Evolutionary conservation across 768 basidiomycete genomes (phyloP), one percentile per base, ranked within the genome.

Genomic region (Collybiopsis confluens): DNA sequence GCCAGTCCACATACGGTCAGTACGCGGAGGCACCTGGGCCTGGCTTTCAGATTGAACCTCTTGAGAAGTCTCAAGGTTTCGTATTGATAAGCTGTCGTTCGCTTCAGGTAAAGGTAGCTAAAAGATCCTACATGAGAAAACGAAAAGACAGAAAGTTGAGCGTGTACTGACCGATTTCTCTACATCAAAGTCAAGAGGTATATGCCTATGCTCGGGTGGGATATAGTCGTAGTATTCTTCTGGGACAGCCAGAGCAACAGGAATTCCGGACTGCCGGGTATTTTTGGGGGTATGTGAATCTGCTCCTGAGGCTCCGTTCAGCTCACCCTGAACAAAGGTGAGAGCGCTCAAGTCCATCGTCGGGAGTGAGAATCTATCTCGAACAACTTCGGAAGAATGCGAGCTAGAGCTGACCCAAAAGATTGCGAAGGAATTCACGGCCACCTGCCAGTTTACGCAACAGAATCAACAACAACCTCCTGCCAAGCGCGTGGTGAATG

Each of bases 271-370:
- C 21, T 9, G n/a, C 1, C 20, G 24, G 8, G 47, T 21, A 6
- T 18, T 23, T 23, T 7, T 23, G 23, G 30, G 21, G 15, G 40
- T 21, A 3, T 37, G 13, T 23, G 38, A 21, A 24, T 24, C 4
- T 20, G 18, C 24, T 30, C 24, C 50, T 40, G 26, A 10, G n/a
- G 50, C n/a, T n/a, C n/a, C n/a, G 4, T 20, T 27, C 11, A 26
- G 5, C 4, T 52, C 50, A 1, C n/a, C 28, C 18, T 41, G 50
- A 28, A 33, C 41, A 20, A 53, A 42, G 4, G 52, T 53, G 18
- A 53, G 33, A 16, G 52, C 52, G 41, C 38, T 45, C 52, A 53
- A 44, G 41, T 53, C 52, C 52, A 53, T 30, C 4, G 4, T 36
- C 9, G 52, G 52, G 23, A 53, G n/a, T n/a, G 52, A 53, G 28